Evolutionary conservation across 371 early-diverging fungal species (phyloP).

Genomic region (Synchytrium microbalum): DNA sequence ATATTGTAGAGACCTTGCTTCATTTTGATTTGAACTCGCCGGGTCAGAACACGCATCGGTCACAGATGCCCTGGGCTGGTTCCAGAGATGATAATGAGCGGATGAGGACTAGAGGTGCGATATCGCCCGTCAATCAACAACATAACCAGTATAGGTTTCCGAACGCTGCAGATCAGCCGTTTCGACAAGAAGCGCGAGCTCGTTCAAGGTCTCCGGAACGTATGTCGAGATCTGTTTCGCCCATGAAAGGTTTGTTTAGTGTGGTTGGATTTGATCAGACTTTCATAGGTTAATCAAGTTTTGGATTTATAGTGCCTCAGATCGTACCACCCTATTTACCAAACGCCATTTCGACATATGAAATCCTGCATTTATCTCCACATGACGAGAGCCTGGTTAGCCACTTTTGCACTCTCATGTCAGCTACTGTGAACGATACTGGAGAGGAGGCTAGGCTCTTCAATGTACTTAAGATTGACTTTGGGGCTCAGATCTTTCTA

Average conservation of each 20-base stretch:
- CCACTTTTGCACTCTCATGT: constrained; percentile 12
- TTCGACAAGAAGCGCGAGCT: background rate
- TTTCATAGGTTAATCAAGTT: background rate
- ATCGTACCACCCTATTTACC: constrained; percentile 11
- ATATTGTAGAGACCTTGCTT: background rate
- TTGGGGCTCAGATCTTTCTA: constrained; percentile 23
- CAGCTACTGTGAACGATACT: constrained; percentile 5
- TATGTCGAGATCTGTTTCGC: background rate
- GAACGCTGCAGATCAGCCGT: too few relatives aligned
- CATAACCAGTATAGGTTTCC: too few relatives aligned
- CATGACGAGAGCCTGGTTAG: constrained; percentile 17
- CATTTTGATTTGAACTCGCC: too few relatives aligned
- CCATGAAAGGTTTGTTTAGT: background rate
- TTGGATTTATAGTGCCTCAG: background rate
- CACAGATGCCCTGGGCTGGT: too few relatives aligned
- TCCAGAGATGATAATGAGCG: too few relatives aligned
- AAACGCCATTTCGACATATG: constrained; percentile 15
- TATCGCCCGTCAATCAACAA: too few relatives aligned
- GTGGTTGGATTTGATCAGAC: background rate
- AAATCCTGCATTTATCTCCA: constrained; percentile 19
- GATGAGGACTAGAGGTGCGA: too few relatives aligned
- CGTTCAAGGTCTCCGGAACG: background rate
- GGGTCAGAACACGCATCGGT: too few relatives aligned
- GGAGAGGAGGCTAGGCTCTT: constrained; percentile 19
- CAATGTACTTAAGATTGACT: constrained; percentile 18